Conservation (phyloP, 2,329 filamentous ascomycete species). For the Ilyonectria mors-panacis region DNA sequence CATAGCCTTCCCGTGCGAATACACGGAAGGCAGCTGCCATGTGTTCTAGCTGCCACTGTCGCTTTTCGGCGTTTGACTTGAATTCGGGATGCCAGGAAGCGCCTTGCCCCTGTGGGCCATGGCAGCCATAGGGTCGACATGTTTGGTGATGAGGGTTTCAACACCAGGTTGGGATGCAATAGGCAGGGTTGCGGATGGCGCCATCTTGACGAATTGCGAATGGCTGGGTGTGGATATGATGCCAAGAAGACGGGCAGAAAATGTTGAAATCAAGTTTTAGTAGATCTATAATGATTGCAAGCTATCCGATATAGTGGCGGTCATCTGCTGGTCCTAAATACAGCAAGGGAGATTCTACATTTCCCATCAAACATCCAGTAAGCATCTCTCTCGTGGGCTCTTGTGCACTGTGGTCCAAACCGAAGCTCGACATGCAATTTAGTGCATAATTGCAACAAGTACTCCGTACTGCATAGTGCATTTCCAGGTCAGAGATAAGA, state of each 20-base stretch:
- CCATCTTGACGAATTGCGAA: neutral
- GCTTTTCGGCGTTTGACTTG: neutral
- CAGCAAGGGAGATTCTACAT: neutral
- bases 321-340: neutral
- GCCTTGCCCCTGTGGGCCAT: conserved; percentile 25
- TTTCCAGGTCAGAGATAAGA: neutral
- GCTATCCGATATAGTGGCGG: neutral
- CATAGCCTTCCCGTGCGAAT: conserved; percentile 57
- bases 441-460: too few relatives aligned
- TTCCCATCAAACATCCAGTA: neutral
- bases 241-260: neutral
- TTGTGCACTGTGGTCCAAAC: neutral
- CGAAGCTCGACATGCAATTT: neutral
- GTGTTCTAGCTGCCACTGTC: conserved; percentile 22
- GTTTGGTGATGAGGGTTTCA: neutral
- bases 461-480: too few relatives aligned
- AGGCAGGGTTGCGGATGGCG: neutral
- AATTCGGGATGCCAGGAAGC: conserved; percentile 17
- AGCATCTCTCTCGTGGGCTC: neutral
- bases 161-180: neutral
- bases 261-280: neutral
- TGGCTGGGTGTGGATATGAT: neutral
- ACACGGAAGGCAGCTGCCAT: conserved; percentile 20
- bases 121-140: conserved; percentile 19
- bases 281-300: neutral